Base-by-base conservation (phyloP, 2,329 filamentous ascomycete genomes). In the Chaetoscypha palmicola region DNA sequence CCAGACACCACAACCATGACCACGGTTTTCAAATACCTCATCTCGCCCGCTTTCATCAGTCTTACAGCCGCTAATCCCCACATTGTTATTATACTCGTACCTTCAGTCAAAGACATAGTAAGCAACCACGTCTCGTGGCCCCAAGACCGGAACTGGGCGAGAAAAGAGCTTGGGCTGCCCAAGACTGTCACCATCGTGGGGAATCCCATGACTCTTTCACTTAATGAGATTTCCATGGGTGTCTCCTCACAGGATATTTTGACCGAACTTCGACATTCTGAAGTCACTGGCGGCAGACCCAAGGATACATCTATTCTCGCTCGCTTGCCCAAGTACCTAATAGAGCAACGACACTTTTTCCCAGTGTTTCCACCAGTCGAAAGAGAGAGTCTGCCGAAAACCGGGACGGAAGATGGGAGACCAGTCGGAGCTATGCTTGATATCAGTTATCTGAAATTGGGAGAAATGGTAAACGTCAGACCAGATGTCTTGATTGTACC, bases 331-430 rank as follows among this genome's bases (percentile, higher is more conserved):
- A 75, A 80, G 16, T 83, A 92, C 54, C 64, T 98, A 14, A 77
- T 98, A 45, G 85, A 95, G 65, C 92, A 97, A 66, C 73, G 90
- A 5, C 89, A 92, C 60, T 97, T 90, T 64, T 88, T 88, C 58
- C 92, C 92, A 0, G 67, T 97, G 1, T 96, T 90, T 59, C 92
- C 92, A 4, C 81, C 91, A 0, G 74, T 81, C 10, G 79, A 84
- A 39, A 74, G 89, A 38, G 72, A 77, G 45, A 77, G 69, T 52
- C 67, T 87, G 43, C 79, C 82, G 22, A 83, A 76, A 61, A 78
- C 79, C 1, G 80, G 79, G 1, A 76, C 74, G 1, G 71, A 68
- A 14, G 72, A 75, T 46, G 77, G 74, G 1, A 57, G 77, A 28
- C 79, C 77, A 3, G 81, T 84, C 0, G 90, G 90, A 0, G 80